phyloP scores from a whole-genome alignment of 2,329 filamentous ascomycete genomes.

The Colletotrichum noveboracense region DNA sequence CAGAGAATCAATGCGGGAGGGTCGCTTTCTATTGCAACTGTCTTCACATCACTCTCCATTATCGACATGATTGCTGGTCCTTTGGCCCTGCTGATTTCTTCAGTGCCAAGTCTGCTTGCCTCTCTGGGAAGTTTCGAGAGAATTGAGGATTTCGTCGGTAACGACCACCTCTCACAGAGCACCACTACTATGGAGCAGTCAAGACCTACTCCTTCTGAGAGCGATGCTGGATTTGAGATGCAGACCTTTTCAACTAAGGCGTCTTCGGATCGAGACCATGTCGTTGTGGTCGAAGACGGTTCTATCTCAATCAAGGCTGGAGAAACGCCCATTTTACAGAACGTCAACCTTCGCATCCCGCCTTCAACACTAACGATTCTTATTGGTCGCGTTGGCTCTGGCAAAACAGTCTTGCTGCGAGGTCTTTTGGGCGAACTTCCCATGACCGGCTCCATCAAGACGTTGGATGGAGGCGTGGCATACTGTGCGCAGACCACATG shows the following conservation, averaged over 20 bases:
- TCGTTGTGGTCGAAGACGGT: not conserved
- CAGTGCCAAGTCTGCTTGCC: conserved; percentile 25
- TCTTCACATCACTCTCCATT: conserved; percentile 29
- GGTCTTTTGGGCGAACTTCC: conserved; percentile 22
- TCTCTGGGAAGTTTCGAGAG: conserved; percentile 28
- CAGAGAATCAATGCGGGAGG: not conserved
- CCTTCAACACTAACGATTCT: conserved; percentile 14
- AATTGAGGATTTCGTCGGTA: conserved; percentile 22
- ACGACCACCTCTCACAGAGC: not conserved
- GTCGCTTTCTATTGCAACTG: conserved; percentile 1
- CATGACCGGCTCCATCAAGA: not conserved
- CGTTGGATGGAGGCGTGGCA: not conserved
- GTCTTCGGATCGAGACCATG: not conserved
- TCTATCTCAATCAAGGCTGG: not conserved
- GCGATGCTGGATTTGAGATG: not conserved
- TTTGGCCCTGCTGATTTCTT: conserved; percentile 22
- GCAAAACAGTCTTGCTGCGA: conserved; percentile 20
- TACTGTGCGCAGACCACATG: conserved; percentile 30
- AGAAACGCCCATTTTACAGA: not conserved
- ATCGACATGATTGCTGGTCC: conserved; percentile 26
- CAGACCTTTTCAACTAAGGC: not conserved
- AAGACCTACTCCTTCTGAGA: not conserved
- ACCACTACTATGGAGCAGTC: not conserved
- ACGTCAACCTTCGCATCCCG: conserved; percentile 1
- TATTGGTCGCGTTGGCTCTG: conserved; percentile 24